Base-by-base conservation (phyloP, 2,329 filamentous ascomycete genomes). In the Plenodomus biglobosus region DNA sequence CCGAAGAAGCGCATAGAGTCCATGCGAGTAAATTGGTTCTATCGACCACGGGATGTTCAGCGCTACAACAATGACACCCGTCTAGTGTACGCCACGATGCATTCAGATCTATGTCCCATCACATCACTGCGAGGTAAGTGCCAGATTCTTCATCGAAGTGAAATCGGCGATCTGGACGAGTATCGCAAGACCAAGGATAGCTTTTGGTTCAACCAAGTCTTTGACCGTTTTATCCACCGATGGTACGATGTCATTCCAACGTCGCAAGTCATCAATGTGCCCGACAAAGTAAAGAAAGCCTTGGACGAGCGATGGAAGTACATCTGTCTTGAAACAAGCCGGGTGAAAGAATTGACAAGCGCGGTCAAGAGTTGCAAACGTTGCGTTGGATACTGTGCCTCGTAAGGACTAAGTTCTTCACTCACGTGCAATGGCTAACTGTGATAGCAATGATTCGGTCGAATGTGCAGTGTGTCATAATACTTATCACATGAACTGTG, bases 401-500 rank as follows among this genome's bases (percentile, higher is more conserved):
- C 85, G 86, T 95, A 85, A 70, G 85, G 80, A 37, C 20, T 38
- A 42, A 40, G 7, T 22, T 32, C 3, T 15, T n/a, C 22, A 18
- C 32, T 2, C 38, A 40, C n/a, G 39, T 44, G 39, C 48, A 32
- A 16, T n/a, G 18, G 43, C 59, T 64, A 55, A 64, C 21, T 27
- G 17, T 19, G 54, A 47, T 66, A 95, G 90, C 65, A 87, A 89
- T 70, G 90, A 97, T 75, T 97, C 94, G 34, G 94, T 97, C 19
- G 92, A 97, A 71, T 99, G 94, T 72, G 94, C 92, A 38, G 91
- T 96, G 46, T 99, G 94, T 73, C 84, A 86, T 68, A 86, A 91
- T 71, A 97, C 92, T 13, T 99, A 96, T 75, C 94, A 99, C 76
- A 97, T 99, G 92, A 90, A 92, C 65, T 99, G 94, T 72, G 94